Conservation (phyloP, 768 basidiomycete species). For the Mycena sanguinolenta region DNA sequence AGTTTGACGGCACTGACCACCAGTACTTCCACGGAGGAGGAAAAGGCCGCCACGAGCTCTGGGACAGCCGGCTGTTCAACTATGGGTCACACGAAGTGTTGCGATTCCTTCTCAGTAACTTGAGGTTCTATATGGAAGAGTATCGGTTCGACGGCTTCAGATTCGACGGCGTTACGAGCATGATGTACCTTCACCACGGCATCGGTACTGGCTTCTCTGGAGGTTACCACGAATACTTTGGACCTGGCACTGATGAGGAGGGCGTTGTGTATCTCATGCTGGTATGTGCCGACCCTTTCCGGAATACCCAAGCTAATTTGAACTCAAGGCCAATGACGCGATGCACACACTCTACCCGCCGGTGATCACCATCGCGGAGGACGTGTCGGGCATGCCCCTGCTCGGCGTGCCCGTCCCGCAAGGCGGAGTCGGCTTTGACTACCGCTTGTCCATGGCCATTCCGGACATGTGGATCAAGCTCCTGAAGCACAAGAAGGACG, state of each 20-base stretch:
- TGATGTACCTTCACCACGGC: constrained; percentile 99
- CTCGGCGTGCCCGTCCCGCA: constrained; percentile 82
- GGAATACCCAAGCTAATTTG: constrained; percentile 23
- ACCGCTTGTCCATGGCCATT: constrained; percentile 97
- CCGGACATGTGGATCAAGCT: constrained; percentile 99
- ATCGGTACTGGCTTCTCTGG: constrained; percentile 98
- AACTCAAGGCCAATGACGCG: constrained; percentile 87
- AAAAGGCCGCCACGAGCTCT: constrained; percentile 93
- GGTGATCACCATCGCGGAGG: constrained; percentile 94
- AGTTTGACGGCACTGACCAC: constrained; percentile 98
- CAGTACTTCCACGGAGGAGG: constrained; percentile 96
- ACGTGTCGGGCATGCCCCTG: constrained; percentile 99
- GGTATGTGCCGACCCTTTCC: constrained; percentile 60
- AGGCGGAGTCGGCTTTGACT: constrained; percentile 98
- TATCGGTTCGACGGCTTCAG: constrained; percentile 98
- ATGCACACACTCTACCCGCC: constrained; percentile 86
- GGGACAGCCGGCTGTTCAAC: constrained; percentile 99
- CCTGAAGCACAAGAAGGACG: constrained; percentile 90
- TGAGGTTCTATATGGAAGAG: constrained; percentile 95
- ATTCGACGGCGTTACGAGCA: constrained; percentile 98
- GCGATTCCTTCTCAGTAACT: constrained; percentile 93
- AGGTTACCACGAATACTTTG: constrained; percentile 99
- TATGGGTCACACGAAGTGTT: constrained; percentile 95
- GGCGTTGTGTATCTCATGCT: constrained; percentile 98
- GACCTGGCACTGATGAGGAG: constrained; percentile 84